phyloP scores from a whole-genome alignment of 371 early-diverging fungal genomes.

The Mortierella sp. region DNA sequence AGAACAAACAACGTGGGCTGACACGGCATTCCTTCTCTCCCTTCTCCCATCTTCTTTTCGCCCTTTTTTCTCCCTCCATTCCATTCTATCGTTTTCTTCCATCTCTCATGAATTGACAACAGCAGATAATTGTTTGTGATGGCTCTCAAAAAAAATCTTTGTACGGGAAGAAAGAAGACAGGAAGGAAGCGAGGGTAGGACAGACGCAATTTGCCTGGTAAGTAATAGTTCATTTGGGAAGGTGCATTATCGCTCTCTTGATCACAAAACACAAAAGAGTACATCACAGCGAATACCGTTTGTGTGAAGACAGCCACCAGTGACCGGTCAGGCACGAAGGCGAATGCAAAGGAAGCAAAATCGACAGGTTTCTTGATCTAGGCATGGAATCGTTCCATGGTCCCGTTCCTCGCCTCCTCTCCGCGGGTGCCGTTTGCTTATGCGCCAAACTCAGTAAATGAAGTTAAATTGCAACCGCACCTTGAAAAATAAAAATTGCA shows the following conservation, averaged over 20 bases:
- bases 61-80: not conserved
- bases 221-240: too few relatives aligned
- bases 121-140: not conserved
- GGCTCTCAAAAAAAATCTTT: not conserved
- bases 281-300: not conserved
- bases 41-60: not conserved
- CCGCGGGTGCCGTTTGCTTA: not conserved
- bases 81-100: not conserved
- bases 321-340: not conserved
- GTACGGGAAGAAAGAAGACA: too few relatives aligned
- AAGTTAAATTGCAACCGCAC: not conserved
- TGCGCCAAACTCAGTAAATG: not conserved
- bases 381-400: not conserved
- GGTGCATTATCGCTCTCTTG: slow-evolving; percentile 12
- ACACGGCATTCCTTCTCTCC: not conserved
- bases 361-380: not conserved
- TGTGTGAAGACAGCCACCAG: not conserved
- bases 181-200: not conserved
- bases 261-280: slow-evolving; percentile 17
- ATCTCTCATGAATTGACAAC: not conserved
- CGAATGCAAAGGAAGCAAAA: not conserved
- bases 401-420: not conserved
- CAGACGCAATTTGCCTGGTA: not conserved
- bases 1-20: not conserved
- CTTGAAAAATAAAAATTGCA: not conserved